Percentiles rank a stretch among this genome's conserved stretches.
Conservation (phyloP, 139 green algal species). For the Yamagishiella unicocca region DNA sequence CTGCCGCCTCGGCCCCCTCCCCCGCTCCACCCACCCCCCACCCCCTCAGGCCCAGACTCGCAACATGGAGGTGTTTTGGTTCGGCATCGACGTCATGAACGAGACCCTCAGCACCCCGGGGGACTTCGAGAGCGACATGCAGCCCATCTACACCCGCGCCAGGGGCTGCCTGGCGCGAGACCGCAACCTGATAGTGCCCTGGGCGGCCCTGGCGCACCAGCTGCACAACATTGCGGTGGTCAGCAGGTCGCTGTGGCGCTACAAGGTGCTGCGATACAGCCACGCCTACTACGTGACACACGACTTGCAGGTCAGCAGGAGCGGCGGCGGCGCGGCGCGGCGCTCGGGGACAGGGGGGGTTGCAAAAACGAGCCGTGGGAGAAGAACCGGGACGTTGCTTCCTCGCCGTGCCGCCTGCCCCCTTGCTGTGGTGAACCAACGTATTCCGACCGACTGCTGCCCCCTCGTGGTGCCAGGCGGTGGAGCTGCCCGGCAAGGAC, state of each 20-base stretch:
- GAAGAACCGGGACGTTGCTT: too few species aligned
- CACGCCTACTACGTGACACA: slow-evolving; percentile 42
- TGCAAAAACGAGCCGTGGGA: too few species aligned
- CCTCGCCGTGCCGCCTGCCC: too few species aligned
- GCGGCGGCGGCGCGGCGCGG: too few species aligned
- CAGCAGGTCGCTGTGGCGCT: slow-evolving; percentile 2
- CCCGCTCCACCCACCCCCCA: neutral
- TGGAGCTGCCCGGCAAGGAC: slow-evolving; percentile 29
- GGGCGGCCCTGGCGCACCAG: slow-evolving; percentile 17
- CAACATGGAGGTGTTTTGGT: slow-evolving; percentile 33
- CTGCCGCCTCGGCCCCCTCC: neutral
- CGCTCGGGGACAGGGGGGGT: neutral
- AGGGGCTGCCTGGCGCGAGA: slow-evolving; percentile 21
- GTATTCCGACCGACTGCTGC: too few species aligned
- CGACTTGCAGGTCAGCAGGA: neutral
- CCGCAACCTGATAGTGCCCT: slow-evolving; percentile 30
- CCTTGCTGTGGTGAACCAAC: too few species aligned
- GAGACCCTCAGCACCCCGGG: neutral
- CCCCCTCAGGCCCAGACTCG: slow-evolving; percentile 42
- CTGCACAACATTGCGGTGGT: slow-evolving; percentile 25
- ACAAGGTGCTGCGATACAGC: slow-evolving; percentile 44
- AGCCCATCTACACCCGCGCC: slow-evolving; percentile 28
- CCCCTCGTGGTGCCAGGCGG: neutral
- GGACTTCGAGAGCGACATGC: slow-evolving; percentile 29
- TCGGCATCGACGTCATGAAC: slow-evolving; percentile 43